Conservation (phyloP, 345 rosid species). For the Aquilaria yunnanensis region DNA sequence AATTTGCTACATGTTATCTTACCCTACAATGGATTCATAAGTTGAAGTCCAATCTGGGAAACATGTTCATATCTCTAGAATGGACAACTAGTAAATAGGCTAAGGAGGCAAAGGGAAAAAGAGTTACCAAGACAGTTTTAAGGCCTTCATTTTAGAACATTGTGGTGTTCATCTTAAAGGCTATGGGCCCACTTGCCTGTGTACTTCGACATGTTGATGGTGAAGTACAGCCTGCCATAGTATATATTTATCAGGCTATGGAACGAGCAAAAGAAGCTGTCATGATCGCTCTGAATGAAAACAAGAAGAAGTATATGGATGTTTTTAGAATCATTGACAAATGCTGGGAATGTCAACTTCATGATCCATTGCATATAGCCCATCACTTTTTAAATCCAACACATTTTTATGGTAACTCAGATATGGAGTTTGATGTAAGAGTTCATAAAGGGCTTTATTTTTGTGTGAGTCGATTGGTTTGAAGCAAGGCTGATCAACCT, state of each 20-base stretch:
- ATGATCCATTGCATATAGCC: slow-evolving; percentile 11
- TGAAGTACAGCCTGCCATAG: slow-evolving; percentile 1
- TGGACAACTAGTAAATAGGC: no score
- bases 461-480: no score
- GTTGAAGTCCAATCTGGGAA: no score
- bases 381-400: no score
- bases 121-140: no score
- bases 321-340: slow-evolving; percentile 11
- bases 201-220: slow-evolving; percentile 13
- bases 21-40: no score
- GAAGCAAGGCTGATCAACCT: no score
- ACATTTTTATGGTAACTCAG: background rate
- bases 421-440: background rate
- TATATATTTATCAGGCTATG: background rate
- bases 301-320: background rate
- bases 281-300: background rate
- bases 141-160: no score
- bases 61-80: no score
- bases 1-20: no score
- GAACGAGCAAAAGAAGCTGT: background rate
- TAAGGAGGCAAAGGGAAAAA: no score
- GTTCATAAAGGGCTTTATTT: background rate
- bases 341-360: background rate
- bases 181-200: slow-evolving; percentile 1
- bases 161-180: no score